Evolutionary conservation across 1,284 basidiomycete genomes (phyloP).

Genomic region (Takashimella koratensis): DNA sequence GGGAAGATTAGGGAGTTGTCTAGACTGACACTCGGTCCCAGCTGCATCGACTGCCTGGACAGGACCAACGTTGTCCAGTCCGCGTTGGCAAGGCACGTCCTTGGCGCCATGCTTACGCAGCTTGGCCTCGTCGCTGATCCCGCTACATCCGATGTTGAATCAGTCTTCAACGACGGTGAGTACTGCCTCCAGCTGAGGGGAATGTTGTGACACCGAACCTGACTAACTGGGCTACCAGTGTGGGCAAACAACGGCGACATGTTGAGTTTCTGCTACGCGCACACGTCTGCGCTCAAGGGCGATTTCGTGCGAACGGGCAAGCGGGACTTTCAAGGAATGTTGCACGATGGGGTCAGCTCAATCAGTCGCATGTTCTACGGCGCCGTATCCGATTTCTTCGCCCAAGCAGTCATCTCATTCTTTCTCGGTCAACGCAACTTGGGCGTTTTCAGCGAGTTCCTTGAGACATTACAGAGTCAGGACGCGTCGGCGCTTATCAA

Average conservation of each 20-base stretch:
- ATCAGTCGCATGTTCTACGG: constrained; percentile 63
- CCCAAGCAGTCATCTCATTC: constrained; percentile 89
- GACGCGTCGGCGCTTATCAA: constrained; percentile 86
- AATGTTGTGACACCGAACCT: too few relatives aligned
- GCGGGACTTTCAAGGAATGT: constrained; percentile 80
- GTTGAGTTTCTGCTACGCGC: constrained; percentile 55
- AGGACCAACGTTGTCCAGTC: constrained; percentile 90
- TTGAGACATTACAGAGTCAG: constrained; percentile 75
- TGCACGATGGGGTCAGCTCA: constrained; percentile 84
- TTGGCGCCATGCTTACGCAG: constrained; percentile 75
- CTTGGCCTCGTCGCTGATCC: constrained; percentile 54
- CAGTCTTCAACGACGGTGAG: constrained; percentile 80
- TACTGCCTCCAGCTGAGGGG: constrained; percentile 1
- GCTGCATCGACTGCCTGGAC: constrained; percentile 88
- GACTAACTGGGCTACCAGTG: too few relatives aligned
- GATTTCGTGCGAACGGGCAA: constrained; percentile 96
- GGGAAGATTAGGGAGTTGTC: too few relatives aligned
- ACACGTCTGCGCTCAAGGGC: constrained; percentile 69
- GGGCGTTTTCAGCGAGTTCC: constrained; percentile 85
- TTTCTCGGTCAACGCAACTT: constrained; percentile 76
- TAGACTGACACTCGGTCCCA: constrained; percentile 50
- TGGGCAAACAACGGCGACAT: constrained; percentile 65
- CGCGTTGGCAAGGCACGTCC: constrained; percentile 77
- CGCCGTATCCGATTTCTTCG: constrained; percentile 87
- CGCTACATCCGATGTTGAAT: constrained; percentile 57